Percentiles rank a stretch among this genome's conserved stretches.
Evolutionary conservation across 805 yeast genomes (phyloP).

Genomic region (Saturnispora sekii): DNA sequence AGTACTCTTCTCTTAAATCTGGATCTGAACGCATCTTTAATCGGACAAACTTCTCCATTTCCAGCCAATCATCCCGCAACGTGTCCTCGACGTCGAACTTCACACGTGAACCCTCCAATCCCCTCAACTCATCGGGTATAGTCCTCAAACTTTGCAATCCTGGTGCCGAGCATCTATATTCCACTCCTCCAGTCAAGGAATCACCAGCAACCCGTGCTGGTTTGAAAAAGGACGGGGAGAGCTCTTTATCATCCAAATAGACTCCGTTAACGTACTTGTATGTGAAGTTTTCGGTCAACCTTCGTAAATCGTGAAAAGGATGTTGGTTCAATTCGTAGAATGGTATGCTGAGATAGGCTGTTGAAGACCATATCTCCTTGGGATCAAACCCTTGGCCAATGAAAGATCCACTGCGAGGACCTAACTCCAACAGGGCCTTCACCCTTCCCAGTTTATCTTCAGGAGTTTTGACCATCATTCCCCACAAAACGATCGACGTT

Average conservation of each 20-base stretch:
- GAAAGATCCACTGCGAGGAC: slow-evolving; percentile 3
- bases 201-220: not conserved
- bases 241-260: not conserved
- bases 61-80: not conserved
- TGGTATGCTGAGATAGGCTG: slow-evolving; percentile 29
- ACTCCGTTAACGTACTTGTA: not conserved
- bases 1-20: not conserved
- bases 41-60: slow-evolving; percentile 1
- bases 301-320: not conserved
- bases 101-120: slow-evolving; percentile 28
- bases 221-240: not conserved
- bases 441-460: slow-evolving; percentile 7
- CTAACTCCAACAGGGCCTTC: slow-evolving; percentile 1
- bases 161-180: not conserved
- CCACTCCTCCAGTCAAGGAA: not conserved
- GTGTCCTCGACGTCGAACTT: slow-evolving; percentile 1
- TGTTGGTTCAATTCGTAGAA: slow-evolving; percentile 28
- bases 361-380: slow-evolving; percentile 34
- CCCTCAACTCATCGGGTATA: slow-evolving; percentile 42
- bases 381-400: not conserved
- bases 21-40: not conserved
- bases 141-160: not conserved
- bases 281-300: not conserved
- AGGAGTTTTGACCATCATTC: slow-evolving; percentile 2
- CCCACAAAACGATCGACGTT: slow-evolving; percentile 9